Base-by-base conservation (phyloP, 805 yeast species). In the Candida maris region DNA sequence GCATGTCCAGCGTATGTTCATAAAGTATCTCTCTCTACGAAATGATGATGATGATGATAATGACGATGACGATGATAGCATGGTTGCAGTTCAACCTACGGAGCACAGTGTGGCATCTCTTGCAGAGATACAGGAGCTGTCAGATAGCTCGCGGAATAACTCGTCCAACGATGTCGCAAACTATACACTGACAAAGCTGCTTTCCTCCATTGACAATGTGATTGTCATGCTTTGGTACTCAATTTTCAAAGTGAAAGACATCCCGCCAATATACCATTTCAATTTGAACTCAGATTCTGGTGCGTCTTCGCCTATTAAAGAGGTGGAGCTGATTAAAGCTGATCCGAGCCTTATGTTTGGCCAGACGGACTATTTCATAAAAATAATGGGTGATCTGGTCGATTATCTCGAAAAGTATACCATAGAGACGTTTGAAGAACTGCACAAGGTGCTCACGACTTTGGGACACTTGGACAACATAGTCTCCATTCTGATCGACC, bases 201-300 rank as follows among this genome's bases (percentile, higher is more conserved):
- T 75, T 1, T 44, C 36, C 0, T 84, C 79, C 27, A 49, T 81
- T 18, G 64, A 65, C 25, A 57, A 62, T 6, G 54, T 82, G 2
- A 48, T 81, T 3, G 75, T 71, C 31, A 64, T 85, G 27, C 58
- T 84, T 5, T 80, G 86, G 85, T 71, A 70, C 37, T 77, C 87
- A 1, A 64, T 81, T 1, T 54, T 57, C 23, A 54, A 57, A 18
- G 34, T 52, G n/a, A 51, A 56, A 20, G 48, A 45, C 2, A 46
- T 60, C 4, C 65, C 65, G 3, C 38, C 37, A 18, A 31, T 59
- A 3, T 46, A 52, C 21, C 65, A 59, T 30, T 22, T 39, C 3
- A 54, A 58, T 27, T 18, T 43, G 25, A 32, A 25, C 18, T 9
- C 20, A 8, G 13, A 15, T 28, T 8, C 7, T 6, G 10, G 14